A percentile compares a stretch with the other conserved stretches of the same genome.
Evolutionary conservation across 73 alveolate species (phyloP).

Genomic region (Paramecium bursaria): DNA sequence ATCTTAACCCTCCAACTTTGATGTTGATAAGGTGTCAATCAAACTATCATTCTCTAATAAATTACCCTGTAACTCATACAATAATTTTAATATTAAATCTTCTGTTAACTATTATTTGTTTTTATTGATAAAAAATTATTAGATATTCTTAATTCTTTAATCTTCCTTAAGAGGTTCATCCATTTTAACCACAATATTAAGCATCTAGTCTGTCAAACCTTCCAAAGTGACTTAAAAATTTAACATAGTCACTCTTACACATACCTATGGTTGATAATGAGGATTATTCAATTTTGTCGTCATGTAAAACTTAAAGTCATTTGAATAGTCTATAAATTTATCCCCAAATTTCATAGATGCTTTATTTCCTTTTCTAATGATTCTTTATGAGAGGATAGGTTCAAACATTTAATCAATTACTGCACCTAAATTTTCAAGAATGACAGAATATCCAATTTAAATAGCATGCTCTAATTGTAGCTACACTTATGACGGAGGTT

Average conservation of each 20-base stretch:
- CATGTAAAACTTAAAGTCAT: conserved; percentile 93
- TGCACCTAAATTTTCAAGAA: conserved; percentile 98
- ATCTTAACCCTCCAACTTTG: conserved; percentile 77
- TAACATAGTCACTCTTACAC: conserved; percentile 96
- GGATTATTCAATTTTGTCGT: conserved; percentile 99
- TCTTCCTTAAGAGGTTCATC: conserved; percentile 77
- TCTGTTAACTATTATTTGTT: conserved; percentile 64
- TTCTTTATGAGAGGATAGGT: conserved; percentile 92
- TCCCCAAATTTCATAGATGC: conserved; percentile 88
- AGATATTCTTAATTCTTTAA: conserved; percentile 75
- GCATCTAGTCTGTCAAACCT: conserved; percentile 91
- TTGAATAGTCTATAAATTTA: conserved; percentile 83
- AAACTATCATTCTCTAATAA: conserved; percentile 86
- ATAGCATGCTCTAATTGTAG: conserved; percentile 90
- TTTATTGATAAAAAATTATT: conserved; percentile 63
- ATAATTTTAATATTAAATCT: conserved; percentile 59
- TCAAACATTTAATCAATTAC: conserved; percentile 91
- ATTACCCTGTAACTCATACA: conserved; percentile 74
- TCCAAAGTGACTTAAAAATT: conserved; percentile 98
- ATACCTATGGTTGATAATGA: conserved; percentile 99
- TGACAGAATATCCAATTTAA: conserved; percentile 94
- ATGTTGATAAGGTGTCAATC: conserved; percentile 75
- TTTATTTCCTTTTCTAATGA: conserved; percentile 89
- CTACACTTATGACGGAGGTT: conserved; percentile 84
- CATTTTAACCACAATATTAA: conserved; percentile 63